Evolutionary conservation across 495 filamentous ascomycete species (phyloP), one percentile per base, ranked within the genome.

Genomic region (Penicillium angulare): DNA sequence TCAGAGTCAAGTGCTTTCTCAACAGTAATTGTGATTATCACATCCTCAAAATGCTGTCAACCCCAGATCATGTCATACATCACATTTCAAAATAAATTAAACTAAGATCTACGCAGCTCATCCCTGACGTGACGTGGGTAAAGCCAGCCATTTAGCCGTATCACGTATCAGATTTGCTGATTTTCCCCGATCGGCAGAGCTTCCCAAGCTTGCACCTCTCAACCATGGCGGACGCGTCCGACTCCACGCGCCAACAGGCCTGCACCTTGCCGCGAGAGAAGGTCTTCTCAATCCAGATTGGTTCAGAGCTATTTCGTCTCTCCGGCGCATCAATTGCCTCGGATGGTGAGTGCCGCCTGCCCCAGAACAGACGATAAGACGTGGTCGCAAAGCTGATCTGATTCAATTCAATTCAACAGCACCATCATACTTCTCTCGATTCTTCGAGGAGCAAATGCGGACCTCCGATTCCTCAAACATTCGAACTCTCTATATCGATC

Each of bases 351-450:
- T 85, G 53, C 10, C 21, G 15, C 33, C 41, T 46, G 18, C 16
- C 22, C 26, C 24, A 21, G 3, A 9, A n/a, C 33, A 8, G 0
- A 13, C 15, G 17, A 21, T 21, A 10, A 9, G 2, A 12, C 3
- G 3, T 41, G 38, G 38, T 24, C 21, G 21, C 38, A 24, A 41
- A 41, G 45, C 45, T 48, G 23, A 48, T 7, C 23, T 15, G n/a
- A n/a, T n/a, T n/a, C n/a, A n/a, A n/a, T n/a, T n/a, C n/a, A n/a
- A n/a, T 36, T 48, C 32, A 36, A 9, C 20, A 97, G 92, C 92
- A 71, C 92, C 92, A 59, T 97, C 93, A 52, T 98, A 97, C 68
- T 97, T 98, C 68, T 96, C 93, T 17, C 86, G 87, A 54, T 97
- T 91, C 72, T 98, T 98, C 73, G 82, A 84, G 49, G 86, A 88